Base-by-base conservation (phyloP, 306 rosid species). In the Luffa acutangula region DNA sequence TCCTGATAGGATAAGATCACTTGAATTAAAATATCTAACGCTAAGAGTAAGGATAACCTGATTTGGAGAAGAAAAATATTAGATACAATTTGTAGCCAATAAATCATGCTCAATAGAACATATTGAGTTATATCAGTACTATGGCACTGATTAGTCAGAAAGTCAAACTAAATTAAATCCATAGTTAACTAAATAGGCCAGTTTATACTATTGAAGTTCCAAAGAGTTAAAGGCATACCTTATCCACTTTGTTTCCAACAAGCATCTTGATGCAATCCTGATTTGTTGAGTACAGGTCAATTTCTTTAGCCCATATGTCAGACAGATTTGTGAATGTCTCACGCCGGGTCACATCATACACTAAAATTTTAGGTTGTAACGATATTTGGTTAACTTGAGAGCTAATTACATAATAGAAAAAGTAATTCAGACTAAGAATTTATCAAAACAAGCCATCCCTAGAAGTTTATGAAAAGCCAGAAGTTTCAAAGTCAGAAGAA, bases 191-290 rank as follows among this genome's bases (percentile, higher is more conserved):
- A 72, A 33, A 70, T 45, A n/a, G 76, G 5, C 12, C 42, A 73
- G 12, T 9, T 13, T 13, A 33, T 73, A 33, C 42, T 18, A 43
- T 9, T 37, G 14, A 69, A 51, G 60, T 33, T 51, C 46, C 60
- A 25, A 57, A 49, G 60, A 74, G 45, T 74, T 36, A 34, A 43
- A 49, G 17, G 53, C 65, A 78, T 89, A 95, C 99, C 99, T 95
- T 93, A 64, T 95, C 99, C 52, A 96, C 90, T 89, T 96, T 96
- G 91, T 93, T 93, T 80, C 99, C 99, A 60, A 96, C 99, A 82
- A 96, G 97, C 98, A 96, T 91, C 89, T 91, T 96, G 87, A 96
- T 93, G 87, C 96, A 91, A 84, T 96, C 98, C 87, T 88, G 98
- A 86, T 93, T 96, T 84, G 97, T 96, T 14, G 97, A 93, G 85